Evolutionary conservation across 2,329 filamentous ascomycete genomes (phyloP), one percentile per base, ranked within the genome.

Genomic region (Trichoderma koningiopsis): DNA sequence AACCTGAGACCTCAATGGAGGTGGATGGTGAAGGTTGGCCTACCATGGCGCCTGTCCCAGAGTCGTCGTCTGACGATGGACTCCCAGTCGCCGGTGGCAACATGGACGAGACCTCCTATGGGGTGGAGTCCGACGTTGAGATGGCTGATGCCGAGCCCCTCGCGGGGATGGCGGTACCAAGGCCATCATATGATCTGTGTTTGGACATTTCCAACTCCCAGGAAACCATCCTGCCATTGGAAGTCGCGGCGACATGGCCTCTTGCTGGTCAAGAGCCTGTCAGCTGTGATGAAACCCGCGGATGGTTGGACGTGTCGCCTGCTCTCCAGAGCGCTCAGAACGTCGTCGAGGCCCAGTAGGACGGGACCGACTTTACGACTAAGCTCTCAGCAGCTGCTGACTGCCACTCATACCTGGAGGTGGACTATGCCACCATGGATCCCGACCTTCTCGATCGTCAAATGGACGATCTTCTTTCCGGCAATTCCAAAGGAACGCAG

Each of bases 321-420:
- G 37, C 66, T 37, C 16, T 49, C 27, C 62, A 57, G 62, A 31
- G 56, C 55, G 55, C 16, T 43, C 56, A 61, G 35, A 8, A 10
- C 33, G 62, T 55, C 40, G 24, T 70, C 57, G 62, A 67, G 61
- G 63, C 58, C 62, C 68, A 62, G 68, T 70, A 70, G 68, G 68
- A 70, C 37, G 68, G 56, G 57, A 16, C 33, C 47, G 55, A 57
- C 31, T 22, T 59, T 35, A n/a, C 37, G 58, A 24, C 52, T 47
- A 58, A 49, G 52, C 62, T 59, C 57, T 61, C 33, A 24, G 22
- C 62, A 61, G 61, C 31, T 35, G 43, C 62, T 59, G 57, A 61
- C 63, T 47, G 22, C 68, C 43, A 63, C n/a, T 29, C 49, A 37
- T 37, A 37, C 57, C 68, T 59, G 40, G 49, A 37, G 35, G 52